Evolutionary conservation across 345 rosid species (phyloP), one percentile per base, ranked within the genome.

Genomic region (Laguncularia racemosa): DNA sequence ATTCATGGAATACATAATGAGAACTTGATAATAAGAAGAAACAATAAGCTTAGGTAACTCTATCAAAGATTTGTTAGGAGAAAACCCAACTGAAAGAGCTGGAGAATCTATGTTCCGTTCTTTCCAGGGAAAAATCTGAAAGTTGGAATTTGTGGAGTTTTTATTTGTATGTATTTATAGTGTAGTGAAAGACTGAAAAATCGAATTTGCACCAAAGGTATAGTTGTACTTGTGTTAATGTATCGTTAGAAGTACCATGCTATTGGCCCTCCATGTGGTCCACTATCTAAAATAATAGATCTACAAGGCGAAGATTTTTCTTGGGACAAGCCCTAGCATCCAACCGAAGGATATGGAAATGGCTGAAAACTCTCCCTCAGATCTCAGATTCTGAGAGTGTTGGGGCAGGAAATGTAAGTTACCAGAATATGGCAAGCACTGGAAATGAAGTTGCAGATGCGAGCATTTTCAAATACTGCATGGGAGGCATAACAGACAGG

Each of bases 401-500:
- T 2, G 81, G 76, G 69, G 78, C 62, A 38, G 78, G 73, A 79
- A 82, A 69, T 58, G 59, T 77, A 15, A 61, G 58, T 72, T 61
- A 59, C 52, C 79, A 66, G 62, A 67, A 56, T 43, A 28, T 59
- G 67, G 68, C 80, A 15, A 68, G 63, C 43, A 44, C 57, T 26
- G 66, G 73, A 57, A 76, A 75, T 65, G 56, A 78, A 56, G 66
- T 88, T 67, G 72, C 97, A 33, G 96, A 89, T 69, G 57, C 68
- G 40, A 65, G 68, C 46, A 69, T 81, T 60, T 89, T 90, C 66
- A 84, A 71, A 61, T 89, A 89, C 74, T 93, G 99, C 74, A 73
- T 93, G 48, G 96, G 90, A 70, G 73, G 78, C 62, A 68, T 78
- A 73, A 62, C 78, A 52, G 96, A 93, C 64, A 84, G 85, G 79